Conservation (phyloP, 179 eudicot species). For the Silene vulgaris region DNA sequence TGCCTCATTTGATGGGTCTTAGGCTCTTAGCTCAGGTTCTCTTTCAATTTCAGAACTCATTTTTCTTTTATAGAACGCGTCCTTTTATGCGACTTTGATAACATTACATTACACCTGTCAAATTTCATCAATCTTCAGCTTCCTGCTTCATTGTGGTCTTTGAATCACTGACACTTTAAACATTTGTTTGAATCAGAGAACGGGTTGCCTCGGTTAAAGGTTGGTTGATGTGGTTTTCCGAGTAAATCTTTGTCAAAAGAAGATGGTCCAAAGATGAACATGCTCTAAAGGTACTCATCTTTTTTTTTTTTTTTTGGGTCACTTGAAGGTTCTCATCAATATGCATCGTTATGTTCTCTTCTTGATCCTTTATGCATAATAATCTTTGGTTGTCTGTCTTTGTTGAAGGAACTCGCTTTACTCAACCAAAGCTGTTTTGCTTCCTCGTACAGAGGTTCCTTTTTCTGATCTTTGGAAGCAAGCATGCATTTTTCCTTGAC, state of each 20-base stretch:
- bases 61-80: too few species aligned
- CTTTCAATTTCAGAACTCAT: not conserved
- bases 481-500: slow-evolving; percentile 20
- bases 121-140: not conserved
- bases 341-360: slow-evolving; percentile 22
- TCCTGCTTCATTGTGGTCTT: not conserved
- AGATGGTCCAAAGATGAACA: slow-evolving; percentile 59
- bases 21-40: slow-evolving; percentile 67
- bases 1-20: slow-evolving; percentile 74
- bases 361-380: not conserved
- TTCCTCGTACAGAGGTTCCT: slow-evolving; percentile 79
- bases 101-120: not conserved
- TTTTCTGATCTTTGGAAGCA: not conserved
- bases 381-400: slow-evolving; percentile 65
- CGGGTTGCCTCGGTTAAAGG: slow-evolving; percentile 70
- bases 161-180: slow-evolving; percentile 3
- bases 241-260: slow-evolving; percentile 59
- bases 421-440: slow-evolving; percentile 64
- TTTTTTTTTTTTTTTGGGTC: not conserved
- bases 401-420: slow-evolving; percentile 87
- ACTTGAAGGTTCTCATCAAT: not conserved
- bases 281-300: slow-evolving; percentile 42
- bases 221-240: slow-evolving; percentile 76
- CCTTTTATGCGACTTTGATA: not conserved
- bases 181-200: slow-evolving; percentile 28